These are phyloP conservation scores for Hypomyces rosellus DNA, from an alignment of 2,329 filamentous ascomycete genomes.

Conservation along the genomic window DNA sequence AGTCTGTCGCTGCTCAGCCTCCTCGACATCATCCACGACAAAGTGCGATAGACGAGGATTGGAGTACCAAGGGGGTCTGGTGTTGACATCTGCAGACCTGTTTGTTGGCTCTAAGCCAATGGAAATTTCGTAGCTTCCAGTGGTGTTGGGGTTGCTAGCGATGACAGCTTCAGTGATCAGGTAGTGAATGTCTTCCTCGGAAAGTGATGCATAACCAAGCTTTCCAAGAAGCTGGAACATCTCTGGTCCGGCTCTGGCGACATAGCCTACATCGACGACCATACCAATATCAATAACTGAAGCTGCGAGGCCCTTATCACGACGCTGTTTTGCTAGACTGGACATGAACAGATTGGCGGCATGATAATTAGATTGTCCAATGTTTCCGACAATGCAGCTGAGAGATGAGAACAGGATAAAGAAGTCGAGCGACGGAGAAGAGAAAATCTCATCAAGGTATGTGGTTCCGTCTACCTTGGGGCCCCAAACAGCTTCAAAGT, in stretches of 20 bases:
- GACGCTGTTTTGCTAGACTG: constrained; percentile 28
- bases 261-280: constrained; percentile 31
- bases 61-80: background rate
- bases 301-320: constrained; percentile 30
- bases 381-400: constrained; percentile 21
- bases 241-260: background rate
- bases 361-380: constrained; percentile 37
- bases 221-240: background rate
- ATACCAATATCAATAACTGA: constrained; percentile 32
- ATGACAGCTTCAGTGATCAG: constrained; percentile 24
- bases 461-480: constrained; percentile 30
- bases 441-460: constrained; percentile 27
- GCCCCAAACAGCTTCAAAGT: constrained; percentile 17
- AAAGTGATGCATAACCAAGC: background rate
- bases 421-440: constrained; percentile 25
- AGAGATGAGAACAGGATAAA: constrained; percentile 31
- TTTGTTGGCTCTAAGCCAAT: background rate
- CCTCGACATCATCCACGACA: background rate
- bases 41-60: background rate
- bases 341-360: constrained; percentile 40
- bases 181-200: constrained; percentile 3
- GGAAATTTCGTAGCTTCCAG: constrained; percentile 4
- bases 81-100: background rate
- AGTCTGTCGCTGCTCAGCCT: background rate
- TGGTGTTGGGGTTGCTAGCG: constrained; percentile 12